Percentiles rank a stretch among this genome's conserved stretches.
Conservation (phyloP, 192 early-diverging fungal genomes). For the Coemansia sp. region DNA sequence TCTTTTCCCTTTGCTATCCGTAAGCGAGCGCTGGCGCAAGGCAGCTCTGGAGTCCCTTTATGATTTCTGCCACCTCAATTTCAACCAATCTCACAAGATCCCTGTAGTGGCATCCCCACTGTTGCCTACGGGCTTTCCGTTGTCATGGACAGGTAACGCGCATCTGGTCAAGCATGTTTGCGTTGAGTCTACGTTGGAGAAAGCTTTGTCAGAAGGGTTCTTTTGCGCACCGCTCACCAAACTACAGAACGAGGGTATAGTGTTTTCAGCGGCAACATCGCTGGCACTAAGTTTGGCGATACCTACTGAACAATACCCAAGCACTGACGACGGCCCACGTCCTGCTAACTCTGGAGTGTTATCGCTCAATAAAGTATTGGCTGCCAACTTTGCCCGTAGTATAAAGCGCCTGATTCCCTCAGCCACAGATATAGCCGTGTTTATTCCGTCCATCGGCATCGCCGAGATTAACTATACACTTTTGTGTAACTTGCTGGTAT, state of each 20-base stretch:
- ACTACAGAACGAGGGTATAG: not conserved
- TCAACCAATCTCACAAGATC: not conserved
- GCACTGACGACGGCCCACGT: too few species aligned
- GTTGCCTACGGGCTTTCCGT: not conserved
- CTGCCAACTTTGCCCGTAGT: not conserved
- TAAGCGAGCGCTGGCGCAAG: slow-evolving; percentile 4
- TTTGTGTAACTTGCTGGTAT: not conserved
- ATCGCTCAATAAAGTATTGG: not conserved
- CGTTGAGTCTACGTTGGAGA: not conserved
- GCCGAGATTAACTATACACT: not conserved
- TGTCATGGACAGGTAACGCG: not conserved
- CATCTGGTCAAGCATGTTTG: not conserved
- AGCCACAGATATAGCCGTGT: not conserved
- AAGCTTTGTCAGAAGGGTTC: not conserved
- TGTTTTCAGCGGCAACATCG: too few species aligned
- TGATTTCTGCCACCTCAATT: not conserved
- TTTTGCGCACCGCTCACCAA: not conserved
- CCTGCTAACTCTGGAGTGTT: too few species aligned
- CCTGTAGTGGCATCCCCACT: not conserved
- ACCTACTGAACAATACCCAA: too few species aligned
- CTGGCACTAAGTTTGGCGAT: too few species aligned
- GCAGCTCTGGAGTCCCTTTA: not conserved
- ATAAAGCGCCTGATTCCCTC: not conserved
- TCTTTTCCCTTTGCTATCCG: not conserved
- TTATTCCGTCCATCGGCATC: not conserved